Evolutionary conservation across 2,329 filamentous ascomycete genomes (phyloP), one percentile per base, ranked within the genome.

Genomic region (Triangularia verruculosa): DNA sequence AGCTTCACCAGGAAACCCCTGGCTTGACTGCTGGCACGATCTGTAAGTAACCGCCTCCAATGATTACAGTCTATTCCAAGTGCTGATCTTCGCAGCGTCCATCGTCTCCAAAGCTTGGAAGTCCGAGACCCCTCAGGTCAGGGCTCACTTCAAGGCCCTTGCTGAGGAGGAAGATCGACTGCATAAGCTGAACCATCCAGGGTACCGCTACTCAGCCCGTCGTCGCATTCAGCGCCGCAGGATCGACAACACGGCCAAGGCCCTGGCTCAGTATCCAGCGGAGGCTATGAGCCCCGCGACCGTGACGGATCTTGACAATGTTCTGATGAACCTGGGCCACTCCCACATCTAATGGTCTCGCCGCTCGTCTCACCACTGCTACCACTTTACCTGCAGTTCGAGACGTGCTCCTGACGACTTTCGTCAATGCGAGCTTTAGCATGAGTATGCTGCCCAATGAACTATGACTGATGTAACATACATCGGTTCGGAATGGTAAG

Each of bases 81-180:
- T n/a, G 34, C 34, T 39, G 15, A 39, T 39, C 13, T 39, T 39
- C 15, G 15, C 34, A 39, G 77, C 77, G 6, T 72, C 75, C 66
- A 71, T 78, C 53, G 72, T 77, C 27, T 76, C 76, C 3, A 65
- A 66, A 7, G 72, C 75, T 65, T 79, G 77, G 77, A 75, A 77
- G 61, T 54, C 67, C 1, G 76, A 77, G 66, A 56, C 66, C 17
- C 53, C 59, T 9, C 57, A 66, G 32, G 64, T 66, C 20, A 64
- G 60, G 9, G 61, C 43, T n/a, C 53, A 64, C n/a, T 67, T 66
- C 25, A 57, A 64, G 11, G 51, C 59, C 27, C 63, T 66, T 30
- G 53, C 66, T 5, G 22, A 52, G n/a, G 61, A 63, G 22, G 47
- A 65, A 61, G 65, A 68, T 59, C 25, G 34, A 22, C 22, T 61